These are phyloP conservation scores for Globisporangium viniferum DNA, from an alignment of 352 stramenopile genomes.

Conservation along the genomic window DNA sequence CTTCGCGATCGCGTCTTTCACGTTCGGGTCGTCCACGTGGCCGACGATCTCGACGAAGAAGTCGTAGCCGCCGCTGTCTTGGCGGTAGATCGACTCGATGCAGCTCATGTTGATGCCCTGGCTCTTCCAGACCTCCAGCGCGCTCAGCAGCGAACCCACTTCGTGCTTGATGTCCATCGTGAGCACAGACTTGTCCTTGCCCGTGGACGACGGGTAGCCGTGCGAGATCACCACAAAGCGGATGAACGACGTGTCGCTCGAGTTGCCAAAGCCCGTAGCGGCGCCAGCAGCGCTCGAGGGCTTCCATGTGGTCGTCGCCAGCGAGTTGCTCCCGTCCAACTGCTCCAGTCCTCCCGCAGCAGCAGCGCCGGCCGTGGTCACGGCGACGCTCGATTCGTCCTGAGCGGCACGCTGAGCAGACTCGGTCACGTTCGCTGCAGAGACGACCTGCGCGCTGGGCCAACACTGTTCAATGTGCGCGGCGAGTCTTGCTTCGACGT, in stretches of 20 bases:
- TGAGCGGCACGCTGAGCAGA: constrained; percentile 38
- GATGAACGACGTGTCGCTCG: constrained; percentile 43
- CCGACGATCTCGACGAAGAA: constrained; percentile 86
- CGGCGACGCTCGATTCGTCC: constrained; percentile 41
- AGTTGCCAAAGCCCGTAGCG: background rate
- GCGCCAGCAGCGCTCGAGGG: constrained; percentile 8
- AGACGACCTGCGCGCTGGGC: constrained; percentile 66
- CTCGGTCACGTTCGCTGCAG: constrained; percentile 61
- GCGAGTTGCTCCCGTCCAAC: constrained; percentile 47
- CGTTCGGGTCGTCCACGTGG: constrained; percentile 68
- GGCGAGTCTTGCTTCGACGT: constrained; percentile 51
- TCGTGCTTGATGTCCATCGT: constrained; percentile 87
- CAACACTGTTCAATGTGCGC: constrained; percentile 68
- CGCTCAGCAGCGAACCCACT: constrained; percentile 77
- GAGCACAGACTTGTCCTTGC: constrained; percentile 80
- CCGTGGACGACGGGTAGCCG: constrained; percentile 53
- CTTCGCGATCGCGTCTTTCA: constrained; percentile 50
- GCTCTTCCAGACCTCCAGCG: constrained; percentile 80
- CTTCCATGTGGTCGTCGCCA: constrained; percentile 47
- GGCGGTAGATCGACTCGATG: constrained; percentile 84
- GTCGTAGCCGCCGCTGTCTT: constrained; percentile 69
- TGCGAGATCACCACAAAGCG: constrained; percentile 79
- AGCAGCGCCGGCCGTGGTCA: constrained; percentile 53
- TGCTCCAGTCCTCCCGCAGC: constrained; percentile 35
- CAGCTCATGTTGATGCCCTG: constrained; percentile 81